Evolutionary conservation across 768 basidiomycete genomes (phyloP).

Genomic region (Boletus insuetus): DNA sequence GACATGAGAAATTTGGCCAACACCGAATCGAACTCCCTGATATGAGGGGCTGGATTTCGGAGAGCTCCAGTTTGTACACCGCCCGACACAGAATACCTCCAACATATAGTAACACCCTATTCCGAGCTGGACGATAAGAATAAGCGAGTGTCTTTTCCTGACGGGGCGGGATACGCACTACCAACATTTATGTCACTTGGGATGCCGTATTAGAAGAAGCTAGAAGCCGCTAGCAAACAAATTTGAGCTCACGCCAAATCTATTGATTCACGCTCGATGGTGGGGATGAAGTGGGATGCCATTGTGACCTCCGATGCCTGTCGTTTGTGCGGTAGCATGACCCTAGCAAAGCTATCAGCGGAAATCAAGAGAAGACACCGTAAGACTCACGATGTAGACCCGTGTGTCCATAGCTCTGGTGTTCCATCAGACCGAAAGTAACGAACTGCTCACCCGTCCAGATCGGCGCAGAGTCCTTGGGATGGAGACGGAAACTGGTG

Average conservation of each 20-base stretch:
- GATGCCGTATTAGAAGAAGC: too few species aligned
- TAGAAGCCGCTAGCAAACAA: too few species aligned
- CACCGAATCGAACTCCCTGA: constrained; percentile 68
- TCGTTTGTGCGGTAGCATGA: constrained; percentile 4
- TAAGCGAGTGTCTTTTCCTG: background rate
- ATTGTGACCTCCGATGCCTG: too few species aligned
- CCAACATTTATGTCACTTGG: too few species aligned
- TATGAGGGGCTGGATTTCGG: constrained; percentile 53
- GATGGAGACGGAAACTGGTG: background rate
- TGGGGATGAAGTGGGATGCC: too few species aligned
- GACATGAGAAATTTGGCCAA: constrained; percentile 72
- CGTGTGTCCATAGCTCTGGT: background rate
- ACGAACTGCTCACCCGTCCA: background rate
- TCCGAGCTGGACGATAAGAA: constrained; percentile 60
- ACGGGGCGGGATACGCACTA: too few species aligned
- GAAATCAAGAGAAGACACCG: too few species aligned
- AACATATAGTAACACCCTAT: constrained; percentile 79
- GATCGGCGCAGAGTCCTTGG: background rate
- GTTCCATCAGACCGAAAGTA: background rate
- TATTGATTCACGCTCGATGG: too few species aligned
- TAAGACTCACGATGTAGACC: background rate
- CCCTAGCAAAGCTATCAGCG: background rate
- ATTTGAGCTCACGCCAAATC: too few species aligned
- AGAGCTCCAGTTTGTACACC: constrained; percentile 82
- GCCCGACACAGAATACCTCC: constrained; percentile 79